These are phyloP conservation scores for Sclerotinia sclerotiorum DNA, from an alignment of 2,329 filamentous ascomycete species.

Conservation along the genomic window DNA sequence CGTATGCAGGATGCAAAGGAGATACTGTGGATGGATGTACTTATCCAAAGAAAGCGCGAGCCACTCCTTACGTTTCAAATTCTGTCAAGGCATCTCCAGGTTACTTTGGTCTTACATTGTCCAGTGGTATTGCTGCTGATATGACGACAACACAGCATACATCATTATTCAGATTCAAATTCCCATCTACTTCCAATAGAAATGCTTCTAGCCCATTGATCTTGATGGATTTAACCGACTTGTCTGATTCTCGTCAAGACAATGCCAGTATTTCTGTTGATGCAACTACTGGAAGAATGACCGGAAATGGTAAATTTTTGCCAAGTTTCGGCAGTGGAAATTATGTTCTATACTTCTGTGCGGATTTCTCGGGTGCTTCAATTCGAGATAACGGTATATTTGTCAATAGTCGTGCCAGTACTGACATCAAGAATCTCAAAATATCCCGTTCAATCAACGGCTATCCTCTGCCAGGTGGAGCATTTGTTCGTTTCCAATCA, in stretches of 20 bases:
- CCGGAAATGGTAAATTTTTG: conserved; percentile 58
- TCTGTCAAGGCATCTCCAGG: conserved; percentile 61
- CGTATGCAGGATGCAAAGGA: conserved; percentile 59
- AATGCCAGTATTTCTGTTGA: conserved; percentile 59
- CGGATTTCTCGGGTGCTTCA: conserved; percentile 60
- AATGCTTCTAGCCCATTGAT: conserved; percentile 53
- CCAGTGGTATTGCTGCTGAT: conserved; percentile 58
- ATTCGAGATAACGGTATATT: conserved; percentile 64
- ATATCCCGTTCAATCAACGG: conserved; percentile 54
- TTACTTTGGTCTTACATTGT: conserved; percentile 61
- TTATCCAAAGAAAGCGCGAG: conserved; percentile 53
- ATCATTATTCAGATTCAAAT: conserved; percentile 65
- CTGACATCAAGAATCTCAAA: conserved; percentile 48
- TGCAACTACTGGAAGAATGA: conserved; percentile 57
- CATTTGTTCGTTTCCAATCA: conserved; percentile 60
- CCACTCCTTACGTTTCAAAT: conserved; percentile 44
- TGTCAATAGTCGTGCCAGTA: conserved; percentile 55
- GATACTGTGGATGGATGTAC: conserved; percentile 62
- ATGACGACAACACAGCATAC: conserved; percentile 67
- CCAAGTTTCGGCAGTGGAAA: conserved; percentile 65
- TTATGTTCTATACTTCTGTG: conserved; percentile 64
- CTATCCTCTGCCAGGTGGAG: conserved; percentile 59
- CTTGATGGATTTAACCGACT: conserved; percentile 63
- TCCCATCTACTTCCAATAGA: conserved; percentile 46
- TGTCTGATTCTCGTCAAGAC: conserved; percentile 57